Evolutionary conservation across 2,329 filamentous ascomycete genomes (phyloP).

Genomic region (Zopfia rhizophila): DNA sequence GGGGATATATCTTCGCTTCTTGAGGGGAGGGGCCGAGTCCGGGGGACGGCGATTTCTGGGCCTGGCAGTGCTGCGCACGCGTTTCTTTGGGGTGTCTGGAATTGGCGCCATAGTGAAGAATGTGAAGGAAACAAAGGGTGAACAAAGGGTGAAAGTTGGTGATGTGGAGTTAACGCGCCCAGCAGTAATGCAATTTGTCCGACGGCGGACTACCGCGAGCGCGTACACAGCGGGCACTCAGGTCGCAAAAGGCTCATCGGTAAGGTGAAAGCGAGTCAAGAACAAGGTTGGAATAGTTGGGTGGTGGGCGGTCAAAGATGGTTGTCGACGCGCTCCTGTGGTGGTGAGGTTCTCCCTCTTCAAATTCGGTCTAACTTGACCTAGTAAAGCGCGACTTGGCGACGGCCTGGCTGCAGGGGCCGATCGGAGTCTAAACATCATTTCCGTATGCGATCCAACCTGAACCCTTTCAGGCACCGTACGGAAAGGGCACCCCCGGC

Average conservation of each 20-base stretch:
- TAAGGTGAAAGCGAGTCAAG: slow-evolving; percentile 16
- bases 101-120: slow-evolving; percentile 46
- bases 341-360: too few species aligned
- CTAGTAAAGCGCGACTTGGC: too few species aligned
- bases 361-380: too few species aligned
- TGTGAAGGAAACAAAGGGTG: slow-evolving; percentile 36
- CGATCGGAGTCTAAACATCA: too few species aligned
- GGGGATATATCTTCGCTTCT: slow-evolving; percentile 75
- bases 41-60: slow-evolving; percentile 46
- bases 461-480: too few species aligned
- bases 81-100: slow-evolving; percentile 48
- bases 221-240: slow-evolving; percentile 38
- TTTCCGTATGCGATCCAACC: too few species aligned
- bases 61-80: slow-evolving; percentile 46
- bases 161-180: slow-evolving; percentile 40
- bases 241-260: slow-evolving; percentile 35
- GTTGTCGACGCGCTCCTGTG: too few species aligned
- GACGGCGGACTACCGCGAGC: slow-evolving; percentile 35
- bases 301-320: too few species aligned
- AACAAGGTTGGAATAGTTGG: too few species aligned
- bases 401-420: too few species aligned
- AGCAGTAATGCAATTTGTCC: slow-evolving; percentile 31
- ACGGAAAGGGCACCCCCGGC: too few species aligned
- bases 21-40: slow-evolving; percentile 55
- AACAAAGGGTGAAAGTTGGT: slow-evolving; percentile 25